Evolutionary conservation across 768 basidiomycete genomes (phyloP), one percentile per base, ranked within the genome.

Genomic region (Phylloporus scabripes): DNA sequence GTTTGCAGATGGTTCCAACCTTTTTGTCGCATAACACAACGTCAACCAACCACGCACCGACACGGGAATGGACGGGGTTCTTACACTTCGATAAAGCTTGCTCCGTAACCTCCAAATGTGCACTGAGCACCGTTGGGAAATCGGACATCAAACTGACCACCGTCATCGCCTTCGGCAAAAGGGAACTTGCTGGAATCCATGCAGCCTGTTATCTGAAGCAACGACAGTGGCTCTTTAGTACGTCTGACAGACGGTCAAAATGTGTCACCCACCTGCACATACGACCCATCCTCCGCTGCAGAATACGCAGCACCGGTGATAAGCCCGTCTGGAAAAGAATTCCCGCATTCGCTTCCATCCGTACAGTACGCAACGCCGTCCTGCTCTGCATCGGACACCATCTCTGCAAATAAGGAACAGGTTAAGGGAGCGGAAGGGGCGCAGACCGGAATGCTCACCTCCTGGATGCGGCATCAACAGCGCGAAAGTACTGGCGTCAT

Each of bases 51-150:
- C 29, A 32, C 31, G n/a, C 24, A 12, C 28, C 7, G 21, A 31
- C 23, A 21, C 4, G 11, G 12, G 26, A 7, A 38, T 12, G 1
- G 34, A 54, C 1, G 17, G 38, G 23, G 0, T 12, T 34, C 75
- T 55, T 50, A 77, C 78, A 70, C 67, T 57, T 78, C 68, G 33
- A 78, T 76, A 50, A 79, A 78, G 48, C 77, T 78, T 33, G 75
- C 74, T 5, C 71, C 75, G 38, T 70, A 72, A 5, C 77, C 77
- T 36, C 77, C 77, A 49, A 73, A 78, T 3, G 69, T 68, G 60
- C 77, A 78, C 42, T 75, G 73, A 18, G 77, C 77, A n/a, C 77
- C 77, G 43, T 78, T 72, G 1, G 76, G 77, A 55, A 70, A 78
- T 20, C 77, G 70, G 37, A 72, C 65, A 42, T 78, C 77, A 49